These are phyloP conservation scores for Penicillium glabrum DNA, from an alignment of 2,329 filamentous ascomycete genomes.

Conservation along the genomic window DNA sequence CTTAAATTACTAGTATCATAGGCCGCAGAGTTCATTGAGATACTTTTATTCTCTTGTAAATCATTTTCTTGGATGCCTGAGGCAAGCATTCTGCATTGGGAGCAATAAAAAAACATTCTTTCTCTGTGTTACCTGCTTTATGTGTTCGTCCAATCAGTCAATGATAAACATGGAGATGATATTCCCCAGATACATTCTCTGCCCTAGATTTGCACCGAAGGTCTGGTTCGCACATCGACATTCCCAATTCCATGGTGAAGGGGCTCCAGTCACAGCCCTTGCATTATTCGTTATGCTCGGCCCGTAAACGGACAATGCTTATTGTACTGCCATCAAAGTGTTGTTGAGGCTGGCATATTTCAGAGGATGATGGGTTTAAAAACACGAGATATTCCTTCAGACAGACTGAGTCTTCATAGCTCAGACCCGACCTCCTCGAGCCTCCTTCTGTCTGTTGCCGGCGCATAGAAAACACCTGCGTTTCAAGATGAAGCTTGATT, in stretches of 20 bases:
- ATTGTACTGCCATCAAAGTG: not conserved
- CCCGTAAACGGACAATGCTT: not conserved
- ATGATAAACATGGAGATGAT: not conserved
- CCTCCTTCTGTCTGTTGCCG: not conserved
- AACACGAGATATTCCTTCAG: not conserved
- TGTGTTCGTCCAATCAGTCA: not conserved
- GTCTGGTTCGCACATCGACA: not conserved
- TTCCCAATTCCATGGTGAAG: not conserved
- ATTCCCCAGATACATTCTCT: not conserved
- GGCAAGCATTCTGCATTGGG: not conserved
- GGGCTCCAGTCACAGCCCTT: not conserved
- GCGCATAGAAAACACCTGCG: not conserved
- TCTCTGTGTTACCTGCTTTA: not conserved
- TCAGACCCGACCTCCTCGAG: not conserved
- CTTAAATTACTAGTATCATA: no score
- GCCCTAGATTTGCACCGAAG: not conserved
- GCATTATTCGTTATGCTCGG: not conserved
- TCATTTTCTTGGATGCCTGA: not conserved
- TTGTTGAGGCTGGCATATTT: not conserved
- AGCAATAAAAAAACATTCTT: not conserved
- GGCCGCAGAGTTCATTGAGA: no score
- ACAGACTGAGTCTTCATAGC: not conserved
- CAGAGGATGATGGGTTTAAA: not conserved
- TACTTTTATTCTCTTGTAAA: not conserved
- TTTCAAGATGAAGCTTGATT: conserved; percentile 1